Evolutionary conservation across 192 early-diverging fungal genomes (phyloP).

Genomic region (Coemansia sp.): DNA sequence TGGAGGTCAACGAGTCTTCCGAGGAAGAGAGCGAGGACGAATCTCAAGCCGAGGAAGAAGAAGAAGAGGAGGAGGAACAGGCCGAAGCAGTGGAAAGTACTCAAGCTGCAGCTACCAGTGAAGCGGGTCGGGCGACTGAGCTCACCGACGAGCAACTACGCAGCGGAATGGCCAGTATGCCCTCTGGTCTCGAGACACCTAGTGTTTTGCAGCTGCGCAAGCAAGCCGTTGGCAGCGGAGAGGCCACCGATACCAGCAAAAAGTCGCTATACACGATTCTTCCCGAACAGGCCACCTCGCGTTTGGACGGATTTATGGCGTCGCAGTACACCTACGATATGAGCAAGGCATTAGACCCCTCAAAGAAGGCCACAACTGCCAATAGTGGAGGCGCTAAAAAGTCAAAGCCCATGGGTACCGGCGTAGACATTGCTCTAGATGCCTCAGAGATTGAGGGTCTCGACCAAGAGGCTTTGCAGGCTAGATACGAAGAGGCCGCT

Average conservation of each 20-base stretch:
- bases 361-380: slow-evolving; percentile 42
- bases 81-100: slow-evolving; percentile 57
- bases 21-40: slow-evolving; percentile 73
- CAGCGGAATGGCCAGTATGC: slow-evolving; percentile 57
- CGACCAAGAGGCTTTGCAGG: slow-evolving; percentile 72
- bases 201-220: slow-evolving; percentile 91
- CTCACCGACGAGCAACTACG: slow-evolving; percentile 64
- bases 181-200: slow-evolving; percentile 78
- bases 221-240: slow-evolving; percentile 50
- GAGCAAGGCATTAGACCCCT: slow-evolving; percentile 49
- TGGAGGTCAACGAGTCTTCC: slow-evolving; percentile 70
- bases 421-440: slow-evolving; percentile 85
- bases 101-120: slow-evolving; percentile 20
- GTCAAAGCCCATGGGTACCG: slow-evolving; percentile 61
- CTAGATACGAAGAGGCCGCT: slow-evolving; percentile 76
- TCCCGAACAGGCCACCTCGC: slow-evolving; percentile 65
- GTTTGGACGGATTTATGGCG: slow-evolving; percentile 88
- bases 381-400: slow-evolving; percentile 26
- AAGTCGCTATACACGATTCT: slow-evolving; percentile 86
- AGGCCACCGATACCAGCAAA: slow-evolving; percentile 28
- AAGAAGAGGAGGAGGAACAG: slow-evolving; percentile 16
- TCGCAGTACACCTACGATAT: slow-evolving; percentile 90
- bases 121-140: slow-evolving; percentile 32
- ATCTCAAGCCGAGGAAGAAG: slow-evolving; percentile 56
- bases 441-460: slow-evolving; percentile 84